These are phyloP conservation scores for Boletus speciosus DNA, from an alignment of 768 basidiomycete species.

Conservation along the genomic window DNA sequence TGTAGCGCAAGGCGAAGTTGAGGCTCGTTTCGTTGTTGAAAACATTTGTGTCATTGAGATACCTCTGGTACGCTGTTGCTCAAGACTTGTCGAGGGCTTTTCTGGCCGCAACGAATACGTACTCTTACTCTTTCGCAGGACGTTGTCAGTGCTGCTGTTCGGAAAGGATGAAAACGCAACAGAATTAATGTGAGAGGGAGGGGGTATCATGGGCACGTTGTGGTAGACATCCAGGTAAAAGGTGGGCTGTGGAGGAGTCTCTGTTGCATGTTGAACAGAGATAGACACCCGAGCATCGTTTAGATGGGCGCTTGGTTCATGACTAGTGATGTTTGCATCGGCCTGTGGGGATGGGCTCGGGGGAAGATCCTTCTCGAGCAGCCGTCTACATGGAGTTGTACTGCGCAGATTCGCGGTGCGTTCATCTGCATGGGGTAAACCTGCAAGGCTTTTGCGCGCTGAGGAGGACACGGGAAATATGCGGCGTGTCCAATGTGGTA, in stretches of 20 bases:
- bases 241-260: slow-evolving; percentile 48
- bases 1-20: slow-evolving; percentile 33
- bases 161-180: slow-evolving; percentile 39
- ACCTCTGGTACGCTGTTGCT: slow-evolving; percentile 44
- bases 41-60: slow-evolving; percentile 52
- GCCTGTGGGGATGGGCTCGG: slow-evolving; percentile 36
- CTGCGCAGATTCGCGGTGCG: slow-evolving; percentile 22
- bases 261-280: slow-evolving; percentile 17
- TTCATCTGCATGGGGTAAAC: slow-evolving; percentile 19
- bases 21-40: slow-evolving; percentile 42
- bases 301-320: not conserved
- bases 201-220: slow-evolving; percentile 42
- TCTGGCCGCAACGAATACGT: slow-evolving; percentile 32
- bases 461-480: slow-evolving; percentile 32
- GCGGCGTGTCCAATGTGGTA: slow-evolving; percentile 63
- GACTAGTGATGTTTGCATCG: not conserved
- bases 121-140: slow-evolving; percentile 52
- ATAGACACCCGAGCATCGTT: slow-evolving; percentile 13
- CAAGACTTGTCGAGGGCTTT: slow-evolving; percentile 9
- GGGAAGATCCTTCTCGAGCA: slow-evolving; percentile 48
- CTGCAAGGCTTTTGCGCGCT: slow-evolving; percentile 30
- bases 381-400: slow-evolving; percentile 4
- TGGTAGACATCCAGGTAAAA: slow-evolving; percentile 59
- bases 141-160: slow-evolving; percentile 10
- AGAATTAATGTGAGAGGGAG: slow-evolving; percentile 47